A percentile compares a stretch with the other conserved stretches of the same genome.
phyloP scores from a whole-genome alignment of 2,329 filamentous ascomycete genomes.

The Botrytis aclada region DNA sequence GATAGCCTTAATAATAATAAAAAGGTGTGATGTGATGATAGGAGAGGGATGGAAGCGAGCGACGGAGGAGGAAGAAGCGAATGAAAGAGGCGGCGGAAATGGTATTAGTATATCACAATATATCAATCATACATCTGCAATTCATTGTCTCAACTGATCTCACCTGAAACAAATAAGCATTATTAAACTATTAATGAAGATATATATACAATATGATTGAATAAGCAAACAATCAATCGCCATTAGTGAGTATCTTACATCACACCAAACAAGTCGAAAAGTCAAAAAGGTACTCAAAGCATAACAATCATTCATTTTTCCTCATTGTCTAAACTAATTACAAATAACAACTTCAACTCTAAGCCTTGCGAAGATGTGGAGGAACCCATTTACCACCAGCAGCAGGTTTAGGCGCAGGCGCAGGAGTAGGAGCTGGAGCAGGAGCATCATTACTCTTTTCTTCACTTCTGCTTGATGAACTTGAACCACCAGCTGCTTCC shows the following conservation, averaged over 20 bases:
- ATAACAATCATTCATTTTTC: background rate
- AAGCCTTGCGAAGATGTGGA: background rate
- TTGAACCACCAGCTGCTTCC: slow-evolving; percentile 32
- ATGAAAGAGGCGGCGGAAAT: background rate
- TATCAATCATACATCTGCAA: background rate
- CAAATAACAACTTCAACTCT: background rate
- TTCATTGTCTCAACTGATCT: background rate
- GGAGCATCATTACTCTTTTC: background rate
- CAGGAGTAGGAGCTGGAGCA: background rate
- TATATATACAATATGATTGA: background rate
- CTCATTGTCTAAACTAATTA: background rate
- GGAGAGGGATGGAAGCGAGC: background rate
- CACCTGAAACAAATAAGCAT: background rate
- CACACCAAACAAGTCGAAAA: background rate
- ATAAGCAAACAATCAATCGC: background rate
- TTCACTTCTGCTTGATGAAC: background rate
- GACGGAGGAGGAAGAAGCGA: background rate
- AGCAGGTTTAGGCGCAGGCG: background rate
- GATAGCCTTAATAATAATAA: no score
- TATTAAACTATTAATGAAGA: background rate
- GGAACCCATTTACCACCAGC: background rate
- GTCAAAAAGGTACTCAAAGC: background rate
- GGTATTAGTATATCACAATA: background rate
- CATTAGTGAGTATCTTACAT: background rate
- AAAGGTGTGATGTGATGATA: no score